Conservation (phyloP, 2,329 filamentous ascomycete species). For the Waltergamsia citrina region DNA sequence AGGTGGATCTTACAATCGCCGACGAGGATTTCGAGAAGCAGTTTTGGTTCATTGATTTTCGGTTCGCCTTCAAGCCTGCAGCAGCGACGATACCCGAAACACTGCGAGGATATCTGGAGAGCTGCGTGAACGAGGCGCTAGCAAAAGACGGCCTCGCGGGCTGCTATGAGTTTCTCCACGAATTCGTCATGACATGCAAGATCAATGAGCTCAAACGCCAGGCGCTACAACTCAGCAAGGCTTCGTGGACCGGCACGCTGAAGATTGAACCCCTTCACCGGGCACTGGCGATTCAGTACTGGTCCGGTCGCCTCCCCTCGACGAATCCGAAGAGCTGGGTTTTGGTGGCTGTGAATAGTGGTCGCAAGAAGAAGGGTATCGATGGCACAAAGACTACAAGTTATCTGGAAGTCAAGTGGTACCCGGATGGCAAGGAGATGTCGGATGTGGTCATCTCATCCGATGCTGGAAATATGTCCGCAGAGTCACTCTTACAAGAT, state of each 20-base stretch:
- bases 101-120: slow-evolving; percentile 59
- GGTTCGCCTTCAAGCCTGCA: slow-evolving; percentile 70
- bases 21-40: slow-evolving; percentile 76
- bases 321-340: slow-evolving; percentile 77
- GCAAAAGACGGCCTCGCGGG: slow-evolving; percentile 61
- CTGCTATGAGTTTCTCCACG: slow-evolving; percentile 81
- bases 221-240: slow-evolving; percentile 57
- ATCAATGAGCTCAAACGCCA: slow-evolving; percentile 75
- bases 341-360: slow-evolving; percentile 71
- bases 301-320: slow-evolving; percentile 49
- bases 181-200: slow-evolving; percentile 83
- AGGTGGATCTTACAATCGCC: slow-evolving; percentile 84
- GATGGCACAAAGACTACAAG: slow-evolving; percentile 35
- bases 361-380: slow-evolving; percentile 30
- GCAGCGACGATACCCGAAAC: slow-evolving; percentile 50
- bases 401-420: slow-evolving; percentile 64
- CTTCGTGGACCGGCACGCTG: slow-evolving; percentile 70
- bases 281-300: slow-evolving; percentile 83
- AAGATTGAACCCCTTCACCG: slow-evolving; percentile 73
- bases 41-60: slow-evolving; percentile 90
- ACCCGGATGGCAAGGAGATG: slow-evolving; percentile 70
- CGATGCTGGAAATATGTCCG: slow-evolving; percentile 57
- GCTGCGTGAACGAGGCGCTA: slow-evolving; percentile 62
- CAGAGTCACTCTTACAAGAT: slow-evolving; percentile 63
- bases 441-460: slow-evolving; percentile 58